These are phyloP conservation scores for Lepidium didymum DNA, from an alignment of 345 rosid species.

Conservation along the genomic window DNA sequence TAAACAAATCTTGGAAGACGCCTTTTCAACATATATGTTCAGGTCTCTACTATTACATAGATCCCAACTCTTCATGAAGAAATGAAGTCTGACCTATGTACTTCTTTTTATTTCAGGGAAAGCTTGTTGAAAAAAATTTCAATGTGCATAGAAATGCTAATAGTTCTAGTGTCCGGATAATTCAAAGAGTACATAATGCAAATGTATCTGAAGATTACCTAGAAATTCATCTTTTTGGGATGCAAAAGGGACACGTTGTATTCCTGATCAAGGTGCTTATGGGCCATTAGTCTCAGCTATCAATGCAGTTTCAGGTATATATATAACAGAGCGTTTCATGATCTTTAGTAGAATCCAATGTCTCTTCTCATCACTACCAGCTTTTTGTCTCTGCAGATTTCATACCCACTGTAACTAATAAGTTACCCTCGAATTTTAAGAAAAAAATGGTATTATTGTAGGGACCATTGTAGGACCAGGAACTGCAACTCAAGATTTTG, in stretches of 20 bases:
- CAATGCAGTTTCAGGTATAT: conserved; percentile 65
- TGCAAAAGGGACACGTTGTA: conserved; percentile 54
- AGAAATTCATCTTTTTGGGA: conserved; percentile 60
- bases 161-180: conserved; percentile 26
- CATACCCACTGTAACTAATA: conserved; percentile 50
- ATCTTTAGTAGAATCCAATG: neutral
- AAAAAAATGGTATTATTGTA: conserved; percentile 38
- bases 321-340: neutral
- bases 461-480: conserved; percentile 54
- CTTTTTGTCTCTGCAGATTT: conserved; percentile 45
- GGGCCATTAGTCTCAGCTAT: no score
- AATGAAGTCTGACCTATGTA: no score
- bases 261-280: conserved; percentile 43
- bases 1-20: conserved; percentile 48
- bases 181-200: conserved; percentile 35
- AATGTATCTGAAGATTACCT: conserved; percentile 42
- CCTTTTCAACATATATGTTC: conserved; percentile 43
- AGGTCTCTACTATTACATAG: no score
- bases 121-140: conserved; percentile 43
- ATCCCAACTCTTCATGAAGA: no score
- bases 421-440: conserved; percentile 30
- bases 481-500: conserved; percentile 58
- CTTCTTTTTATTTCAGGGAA: no score
- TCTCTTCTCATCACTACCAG: conserved; percentile 4
- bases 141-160: conserved; percentile 33